Conservation (phyloP, 2,329 filamentous ascomycete species). For the Pezicula radicicola region DNA sequence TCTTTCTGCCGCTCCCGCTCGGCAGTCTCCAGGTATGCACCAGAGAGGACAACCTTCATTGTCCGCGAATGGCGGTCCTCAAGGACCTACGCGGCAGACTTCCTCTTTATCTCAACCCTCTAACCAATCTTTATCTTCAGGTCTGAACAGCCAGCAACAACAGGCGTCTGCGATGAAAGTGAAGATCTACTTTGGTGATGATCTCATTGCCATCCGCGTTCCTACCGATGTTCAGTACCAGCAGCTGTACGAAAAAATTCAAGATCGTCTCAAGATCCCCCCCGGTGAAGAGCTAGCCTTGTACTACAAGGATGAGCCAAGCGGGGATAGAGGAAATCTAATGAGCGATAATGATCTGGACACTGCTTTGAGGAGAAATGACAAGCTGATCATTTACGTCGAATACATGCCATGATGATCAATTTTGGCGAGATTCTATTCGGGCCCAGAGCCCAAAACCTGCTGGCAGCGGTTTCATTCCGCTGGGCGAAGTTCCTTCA, state of each 20-base stretch:
- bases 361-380: constrained; percentile 75
- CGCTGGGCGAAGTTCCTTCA: constrained; percentile 6
- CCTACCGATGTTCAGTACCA: constrained; percentile 75
- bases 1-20: constrained; percentile 47
- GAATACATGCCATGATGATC: constrained; percentile 33
- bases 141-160: constrained; percentile 33
- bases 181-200: constrained; percentile 90
- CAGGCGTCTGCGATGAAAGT: constrained; percentile 70
- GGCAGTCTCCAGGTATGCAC: constrained; percentile 12
- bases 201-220: constrained; percentile 88
- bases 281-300: constrained; percentile 69
- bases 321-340: constrained; percentile 68
- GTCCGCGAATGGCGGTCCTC: constrained; percentile 14
- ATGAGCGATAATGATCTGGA: constrained; percentile 80
- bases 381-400: constrained; percentile 80
- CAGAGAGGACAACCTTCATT: constrained; percentile 36
- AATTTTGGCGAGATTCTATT: background rate
- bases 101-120: constrained; percentile 45
- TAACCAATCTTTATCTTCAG: constrained; percentile 53
- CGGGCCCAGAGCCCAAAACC: background rate
- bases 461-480: constrained; percentile 7
- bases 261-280: constrained; percentile 75
- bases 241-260: constrained; percentile 79
- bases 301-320: constrained; percentile 77
- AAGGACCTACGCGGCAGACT: constrained; percentile 26